phyloP scores from a whole-genome alignment of 73 alveolate genomes.

The Strombidium stylifer region DNA sequence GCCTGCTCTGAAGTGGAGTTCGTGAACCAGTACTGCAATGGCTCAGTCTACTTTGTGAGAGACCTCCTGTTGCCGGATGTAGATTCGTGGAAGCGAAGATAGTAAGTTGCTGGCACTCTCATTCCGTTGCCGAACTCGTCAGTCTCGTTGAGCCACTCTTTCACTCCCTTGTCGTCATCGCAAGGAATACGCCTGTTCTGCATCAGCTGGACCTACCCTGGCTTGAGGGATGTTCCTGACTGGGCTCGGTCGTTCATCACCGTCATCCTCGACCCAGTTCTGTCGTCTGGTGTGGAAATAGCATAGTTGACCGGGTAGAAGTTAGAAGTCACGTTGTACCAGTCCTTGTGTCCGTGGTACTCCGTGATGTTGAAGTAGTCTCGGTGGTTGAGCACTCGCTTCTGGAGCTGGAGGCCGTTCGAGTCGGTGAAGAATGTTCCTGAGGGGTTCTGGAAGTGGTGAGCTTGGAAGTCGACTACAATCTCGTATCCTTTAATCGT shows the following conservation, averaged over 20 bases:
- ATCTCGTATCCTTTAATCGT: conserved; percentile 30
- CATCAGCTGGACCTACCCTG: conserved; percentile 34
- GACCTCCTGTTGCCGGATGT: no score
- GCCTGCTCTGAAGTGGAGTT: no score
- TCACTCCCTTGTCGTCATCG: conserved; percentile 89
- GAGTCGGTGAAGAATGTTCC: conserved; percentile 65
- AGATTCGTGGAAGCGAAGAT: conserved; percentile 23
- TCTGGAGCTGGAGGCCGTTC: conserved; percentile 64
- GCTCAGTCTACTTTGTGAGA: no score
- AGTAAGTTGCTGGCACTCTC: conserved; percentile 11
- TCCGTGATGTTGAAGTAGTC: conserved; percentile 1
- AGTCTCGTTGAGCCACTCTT: conserved; percentile 60
- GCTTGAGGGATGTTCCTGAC: conserved; percentile 41
- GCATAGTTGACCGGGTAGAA: conserved; percentile 62
- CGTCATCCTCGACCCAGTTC: conserved; percentile 20
- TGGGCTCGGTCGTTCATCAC: conserved; percentile 42
- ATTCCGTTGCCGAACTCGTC: conserved; percentile 20
- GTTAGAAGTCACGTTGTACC: conserved; percentile 30
- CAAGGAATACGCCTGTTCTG: conserved; percentile 33
- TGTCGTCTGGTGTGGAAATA: conserved; percentile 23
- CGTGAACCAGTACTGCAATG: no score
- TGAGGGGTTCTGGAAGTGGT: conserved; percentile 17
- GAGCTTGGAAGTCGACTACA: conserved; percentile 1
- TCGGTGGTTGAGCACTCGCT: conserved; percentile 52
- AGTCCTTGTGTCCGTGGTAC: no score